Percentiles rank a stretch among this genome's conserved stretches.
These are phyloP conservation scores for Linderniella brevidens DNA, from an alignment of 257 asterid genomes.

Conservation along the genomic window DNA sequence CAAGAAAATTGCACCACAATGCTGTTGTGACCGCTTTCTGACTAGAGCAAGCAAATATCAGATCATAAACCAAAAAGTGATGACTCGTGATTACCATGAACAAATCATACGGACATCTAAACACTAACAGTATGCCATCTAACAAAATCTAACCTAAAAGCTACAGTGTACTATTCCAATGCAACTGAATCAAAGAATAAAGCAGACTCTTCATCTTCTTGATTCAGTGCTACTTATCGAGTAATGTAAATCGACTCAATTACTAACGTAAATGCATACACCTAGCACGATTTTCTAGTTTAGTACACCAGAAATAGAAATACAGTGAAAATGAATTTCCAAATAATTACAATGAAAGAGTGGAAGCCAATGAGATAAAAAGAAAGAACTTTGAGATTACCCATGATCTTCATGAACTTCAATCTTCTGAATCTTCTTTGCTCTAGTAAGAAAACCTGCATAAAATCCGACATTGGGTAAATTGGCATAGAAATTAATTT, in stretches of 20 bases:
- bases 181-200: too few relatives aligned
- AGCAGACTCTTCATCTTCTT: too few relatives aligned
- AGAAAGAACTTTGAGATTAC: conserved; percentile 19
- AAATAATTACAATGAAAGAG: neutral
- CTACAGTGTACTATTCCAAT: too few relatives aligned
- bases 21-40: conserved; percentile 98
- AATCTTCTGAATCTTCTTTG: conserved; percentile 40
- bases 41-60: conserved; percentile 22
- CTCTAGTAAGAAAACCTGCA: conserved; percentile 61
- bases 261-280: neutral
- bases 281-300: neutral
- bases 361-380: neutral
- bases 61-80: neutral
- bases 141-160: neutral
- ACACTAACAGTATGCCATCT: neutral
- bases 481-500: neutral
- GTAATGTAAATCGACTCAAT: conserved; percentile 4
- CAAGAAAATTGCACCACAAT: conserved; percentile 89
- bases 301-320: too few relatives aligned
- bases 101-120: neutral
- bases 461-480: conserved; percentile 7
- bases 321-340: neutral
- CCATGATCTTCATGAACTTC: conserved; percentile 57
- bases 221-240: neutral
- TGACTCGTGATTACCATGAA: conserved; percentile 2